Percentiles rank a stretch among this genome's conserved stretches.
These are phyloP conservation scores for Cystobasidium slooffiae DNA, from an alignment of 1,284 basidiomycete genomes.

Conservation along the genomic window DNA sequence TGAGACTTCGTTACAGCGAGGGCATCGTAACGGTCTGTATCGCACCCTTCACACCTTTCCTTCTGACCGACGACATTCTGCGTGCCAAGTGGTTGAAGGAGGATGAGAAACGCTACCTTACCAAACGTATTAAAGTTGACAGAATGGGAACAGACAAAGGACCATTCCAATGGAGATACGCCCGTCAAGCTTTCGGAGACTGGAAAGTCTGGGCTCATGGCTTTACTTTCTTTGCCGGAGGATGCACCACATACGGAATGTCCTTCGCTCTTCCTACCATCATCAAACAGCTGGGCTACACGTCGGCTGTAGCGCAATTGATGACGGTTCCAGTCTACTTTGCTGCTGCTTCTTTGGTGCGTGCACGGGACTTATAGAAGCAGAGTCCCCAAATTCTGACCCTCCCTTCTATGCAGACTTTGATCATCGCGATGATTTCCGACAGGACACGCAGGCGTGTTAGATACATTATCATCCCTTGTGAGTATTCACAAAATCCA, in stretches of 20 bases:
- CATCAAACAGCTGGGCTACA: slow-evolving; percentile 65
- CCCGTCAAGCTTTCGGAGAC: slow-evolving; percentile 23
- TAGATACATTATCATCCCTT: slow-evolving; percentile 55
- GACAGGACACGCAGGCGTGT: slow-evolving; percentile 57
- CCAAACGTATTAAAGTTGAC: slow-evolving; percentile 11
- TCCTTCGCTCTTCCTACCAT: slow-evolving; percentile 55
- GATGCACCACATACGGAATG: slow-evolving; percentile 18
- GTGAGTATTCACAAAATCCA: not conserved
- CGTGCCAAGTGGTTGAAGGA: slow-evolving; percentile 13
- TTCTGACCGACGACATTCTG: slow-evolving; percentile 31
- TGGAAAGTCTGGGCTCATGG: slow-evolving; percentile 26
- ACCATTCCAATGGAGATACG: slow-evolving; percentile 15
- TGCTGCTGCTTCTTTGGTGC: slow-evolving; percentile 9
- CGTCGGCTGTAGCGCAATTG: slow-evolving; percentile 63
- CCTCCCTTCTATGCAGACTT: not conserved
- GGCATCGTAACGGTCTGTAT: slow-evolving; percentile 32
- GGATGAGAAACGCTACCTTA: slow-evolving; percentile 31
- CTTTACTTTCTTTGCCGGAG: slow-evolving; percentile 33
- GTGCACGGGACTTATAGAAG: too few species aligned
- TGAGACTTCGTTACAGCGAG: slow-evolving; percentile 4
- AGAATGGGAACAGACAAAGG: slow-evolving; percentile 33
- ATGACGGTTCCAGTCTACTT: slow-evolving; percentile 72
- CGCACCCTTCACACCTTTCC: slow-evolving; percentile 25
- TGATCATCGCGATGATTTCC: slow-evolving; percentile 51
- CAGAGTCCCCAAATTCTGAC: too few species aligned